Conservation (phyloP, 176 grass and related monocot species). For the Metroxylon sagu region DNA sequence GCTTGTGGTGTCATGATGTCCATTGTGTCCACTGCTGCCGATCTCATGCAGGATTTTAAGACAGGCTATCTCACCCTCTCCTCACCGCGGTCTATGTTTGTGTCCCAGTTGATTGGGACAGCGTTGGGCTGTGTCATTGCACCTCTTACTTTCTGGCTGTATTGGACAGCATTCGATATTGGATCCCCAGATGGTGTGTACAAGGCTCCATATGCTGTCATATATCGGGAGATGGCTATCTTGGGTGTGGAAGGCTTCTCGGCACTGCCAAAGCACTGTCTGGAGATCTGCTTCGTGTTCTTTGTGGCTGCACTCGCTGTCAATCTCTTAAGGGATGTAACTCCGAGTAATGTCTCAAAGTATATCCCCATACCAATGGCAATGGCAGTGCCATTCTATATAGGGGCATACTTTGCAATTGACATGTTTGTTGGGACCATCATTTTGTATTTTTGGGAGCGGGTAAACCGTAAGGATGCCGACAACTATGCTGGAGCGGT, state of each 20-base stretch:
- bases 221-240: slow-evolving; percentile 76
- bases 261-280: slow-evolving; percentile 55
- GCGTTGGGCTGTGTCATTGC: slow-evolving; percentile 65
- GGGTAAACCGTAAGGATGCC: slow-evolving; percentile 49
- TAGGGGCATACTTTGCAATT: slow-evolving; percentile 78
- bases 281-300: slow-evolving; percentile 53
- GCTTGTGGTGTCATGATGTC: slow-evolving; percentile 90
- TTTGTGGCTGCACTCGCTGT: slow-evolving; percentile 46
- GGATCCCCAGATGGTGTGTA: slow-evolving; percentile 68
- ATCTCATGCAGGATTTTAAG: slow-evolving; percentile 97
- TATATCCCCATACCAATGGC: slow-evolving; percentile 82
- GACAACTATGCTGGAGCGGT: slow-evolving; percentile 57
- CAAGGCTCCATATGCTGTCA: slow-evolving; percentile 81
- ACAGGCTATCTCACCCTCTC: slow-evolving; percentile 82
- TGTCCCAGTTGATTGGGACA: slow-evolving; percentile 77
- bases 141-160: slow-evolving; percentile 83
- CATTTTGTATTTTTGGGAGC: slow-evolving; percentile 71
- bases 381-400: slow-evolving; percentile 86
- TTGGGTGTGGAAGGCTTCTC: slow-evolving; percentile 65
- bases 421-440: slow-evolving; percentile 78
- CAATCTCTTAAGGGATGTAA: slow-evolving; percentile 47
- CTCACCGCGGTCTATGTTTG: slow-evolving; percentile 80
- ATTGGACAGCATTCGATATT: slow-evolving; percentile 71
- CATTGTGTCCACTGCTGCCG: slow-evolving; percentile 73
- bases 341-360: slow-evolving; percentile 41